phyloP scores from a whole-genome alignment of 2,329 filamentous ascomycete genomes.

The Colletotrichum liriopes region DNA sequence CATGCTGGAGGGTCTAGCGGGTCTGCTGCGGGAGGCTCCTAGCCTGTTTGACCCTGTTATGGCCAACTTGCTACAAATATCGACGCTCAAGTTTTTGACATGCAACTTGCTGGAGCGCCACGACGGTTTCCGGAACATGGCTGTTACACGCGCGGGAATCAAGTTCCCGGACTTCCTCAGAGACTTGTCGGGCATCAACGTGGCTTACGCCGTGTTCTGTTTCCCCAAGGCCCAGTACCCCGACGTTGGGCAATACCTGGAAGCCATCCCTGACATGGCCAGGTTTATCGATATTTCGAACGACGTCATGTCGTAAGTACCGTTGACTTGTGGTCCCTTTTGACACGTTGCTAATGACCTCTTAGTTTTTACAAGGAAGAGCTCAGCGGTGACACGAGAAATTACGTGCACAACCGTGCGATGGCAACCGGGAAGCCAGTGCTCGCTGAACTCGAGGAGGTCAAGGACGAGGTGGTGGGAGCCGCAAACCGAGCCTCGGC shows the following conservation, averaged over 20 bases:
- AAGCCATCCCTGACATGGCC: constrained; percentile 47
- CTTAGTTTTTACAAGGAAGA: constrained; percentile 46
- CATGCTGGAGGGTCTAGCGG: constrained; percentile 43
- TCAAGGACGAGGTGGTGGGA: constrained; percentile 37
- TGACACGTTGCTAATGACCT: constrained; percentile 3
- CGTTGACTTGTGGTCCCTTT: not conserved
- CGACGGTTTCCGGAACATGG: constrained; percentile 43
- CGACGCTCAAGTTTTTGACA: constrained; percentile 45
- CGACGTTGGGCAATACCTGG: constrained; percentile 42
- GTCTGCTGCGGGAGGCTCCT: constrained; percentile 43
- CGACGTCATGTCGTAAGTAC: constrained; percentile 46
- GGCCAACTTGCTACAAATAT: constrained; percentile 44
- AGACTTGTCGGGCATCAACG: constrained; percentile 45
- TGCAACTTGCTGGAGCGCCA: constrained; percentile 46
- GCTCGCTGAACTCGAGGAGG: constrained; percentile 36
- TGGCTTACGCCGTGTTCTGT: constrained; percentile 46
- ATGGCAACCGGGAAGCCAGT: constrained; percentile 28
- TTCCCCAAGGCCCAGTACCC: constrained; percentile 44
- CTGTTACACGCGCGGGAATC: constrained; percentile 37
- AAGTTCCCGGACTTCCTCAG: constrained; percentile 45
- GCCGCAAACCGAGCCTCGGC: constrained; percentile 36
- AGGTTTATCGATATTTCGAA: constrained; percentile 45
- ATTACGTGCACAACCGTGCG: constrained; percentile 45
- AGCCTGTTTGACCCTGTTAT: constrained; percentile 44
- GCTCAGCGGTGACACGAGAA: constrained; percentile 43